Base-by-base conservation (phyloP, 306 rosid genomes). In the Rosa rugosa region DNA sequence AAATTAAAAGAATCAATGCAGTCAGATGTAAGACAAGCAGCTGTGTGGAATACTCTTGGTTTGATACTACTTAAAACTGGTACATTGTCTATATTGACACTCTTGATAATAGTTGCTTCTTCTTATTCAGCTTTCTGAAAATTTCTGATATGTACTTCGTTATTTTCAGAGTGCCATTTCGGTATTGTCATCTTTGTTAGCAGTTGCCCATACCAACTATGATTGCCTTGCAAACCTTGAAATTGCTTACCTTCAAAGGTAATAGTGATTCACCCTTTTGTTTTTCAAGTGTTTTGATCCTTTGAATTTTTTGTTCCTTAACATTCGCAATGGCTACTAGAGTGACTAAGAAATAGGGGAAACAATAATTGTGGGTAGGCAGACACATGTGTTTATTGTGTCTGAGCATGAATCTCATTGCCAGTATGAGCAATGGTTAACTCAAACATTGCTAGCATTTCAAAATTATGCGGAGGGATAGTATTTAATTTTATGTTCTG, bases 201-300 rank as follows among this genome's bases (percentile, higher is more conserved):
- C 85, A 69, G 79, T 88, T 80, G 81, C 89, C 54, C 90, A 92
- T 42, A 92, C 90, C 83, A 90, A 92, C 86, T 88, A 84, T 81
- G 99, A 95, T 82, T 92, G 98, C 88, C 90, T 95, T 50, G 96
- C 89, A 83, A 92, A 92, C 83, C 98, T 95, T 67, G 99, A 98
- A 81, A 91, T 88, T 81, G 97, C 98, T 84, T 88, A 91, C 82
- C 96, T 95, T 82, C 96, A 86, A 84, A 90, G 87, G 99, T 95
- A 76, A 82, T 83, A 76, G 59, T 13, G 25, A 25, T 31, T 68
- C 45, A 12, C 5, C 11, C 36, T 49, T 23, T 25, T 13, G 18
- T 20, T 47, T 25, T 63, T 17, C 13, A 20, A 68, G 0, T 41
- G 50, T 38, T 41, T 20, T 41, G 16, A 22, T 68, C 50, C 72